Evolutionary conservation across 257 asterid species (phyloP).

Genomic region (Salvia hispanica): DNA sequence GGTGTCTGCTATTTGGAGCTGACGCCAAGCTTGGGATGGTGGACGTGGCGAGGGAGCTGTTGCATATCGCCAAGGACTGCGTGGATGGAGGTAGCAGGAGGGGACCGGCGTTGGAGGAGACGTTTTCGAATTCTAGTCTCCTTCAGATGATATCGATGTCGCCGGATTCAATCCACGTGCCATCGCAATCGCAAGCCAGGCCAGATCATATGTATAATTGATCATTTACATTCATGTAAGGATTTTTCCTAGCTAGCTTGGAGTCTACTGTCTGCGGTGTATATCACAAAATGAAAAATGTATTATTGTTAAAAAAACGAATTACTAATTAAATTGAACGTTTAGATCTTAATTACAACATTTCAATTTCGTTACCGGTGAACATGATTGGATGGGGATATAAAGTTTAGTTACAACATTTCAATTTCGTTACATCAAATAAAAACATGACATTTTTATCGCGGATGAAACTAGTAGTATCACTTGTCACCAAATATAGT

Average conservation of each 20-base stretch:
- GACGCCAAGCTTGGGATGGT: conserved; percentile 59
- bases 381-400: no score
- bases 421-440: no score
- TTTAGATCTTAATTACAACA: neutral
- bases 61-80: conserved; percentile 43
- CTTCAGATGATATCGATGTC: conserved; percentile 86
- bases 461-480: no score
- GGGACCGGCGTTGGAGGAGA: conserved; percentile 60
- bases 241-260: neutral
- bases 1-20: conserved; percentile 62
- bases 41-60: conserved; percentile 64
- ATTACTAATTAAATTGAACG: neutral
- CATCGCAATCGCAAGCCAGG: neutral
- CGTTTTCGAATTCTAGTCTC: conserved; percentile 76
- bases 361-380: no score
- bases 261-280: neutral
- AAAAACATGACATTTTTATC: no score
- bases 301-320: neutral
- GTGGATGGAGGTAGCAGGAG: conserved; percentile 46
- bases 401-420: no score
- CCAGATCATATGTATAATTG: neutral
- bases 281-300: conserved; percentile 4
- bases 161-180: conserved; percentile 64
- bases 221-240: neutral
- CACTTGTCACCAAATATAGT: no score